A percentile compares a stretch with the other conserved stretches of the same genome.
phyloP scores from a whole-genome alignment of 2,329 filamentous ascomycete genomes.

The Trichoderma harzianum region DNA sequence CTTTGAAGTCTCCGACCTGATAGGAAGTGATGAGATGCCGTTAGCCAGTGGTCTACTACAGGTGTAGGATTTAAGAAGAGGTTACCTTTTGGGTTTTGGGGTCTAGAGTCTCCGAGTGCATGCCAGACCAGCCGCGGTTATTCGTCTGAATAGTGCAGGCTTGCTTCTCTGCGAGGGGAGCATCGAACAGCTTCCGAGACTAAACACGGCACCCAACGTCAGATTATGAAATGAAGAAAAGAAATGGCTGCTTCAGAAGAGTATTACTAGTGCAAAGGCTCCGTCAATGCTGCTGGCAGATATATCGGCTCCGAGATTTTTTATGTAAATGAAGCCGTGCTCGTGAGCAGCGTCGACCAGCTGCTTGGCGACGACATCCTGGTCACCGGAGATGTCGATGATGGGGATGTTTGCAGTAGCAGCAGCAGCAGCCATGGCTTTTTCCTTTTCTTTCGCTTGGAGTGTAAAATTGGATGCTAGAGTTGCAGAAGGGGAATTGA shows the following conservation, averaged over 20 bases:
- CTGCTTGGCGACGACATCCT: constrained; percentile 57
- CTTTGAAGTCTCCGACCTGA: constrained; percentile 81
- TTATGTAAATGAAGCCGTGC: constrained; percentile 88
- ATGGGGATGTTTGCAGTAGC: constrained; percentile 62
- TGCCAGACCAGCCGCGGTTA: constrained; percentile 85
- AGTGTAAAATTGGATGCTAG: neutral
- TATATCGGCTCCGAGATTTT: constrained; percentile 69
- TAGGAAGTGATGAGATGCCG: neutral
- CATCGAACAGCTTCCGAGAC: constrained; percentile 70
- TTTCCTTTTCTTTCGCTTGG: neutral
- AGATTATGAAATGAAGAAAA: neutral
- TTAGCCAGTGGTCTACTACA: neutral
- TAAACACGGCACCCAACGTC: neutral
- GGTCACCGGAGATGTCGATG: constrained; percentile 69
- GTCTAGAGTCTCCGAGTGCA: constrained; percentile 86
- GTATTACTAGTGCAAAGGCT: constrained; percentile 68
- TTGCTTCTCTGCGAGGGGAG: constrained; percentile 68
- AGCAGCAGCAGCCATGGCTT: constrained; percentile 23
- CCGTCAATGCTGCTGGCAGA: constrained; percentile 60
- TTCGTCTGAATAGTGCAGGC: constrained; percentile 71
- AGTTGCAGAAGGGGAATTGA: neutral
- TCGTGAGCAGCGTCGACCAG: constrained; percentile 77
- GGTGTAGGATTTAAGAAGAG: neutral
- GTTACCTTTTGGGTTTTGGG: constrained; percentile 72
- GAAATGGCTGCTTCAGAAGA: neutral